These are phyloP conservation scores for Barnettozyma pratensis DNA, from an alignment of 805 yeast species.

Conservation along the genomic window DNA sequence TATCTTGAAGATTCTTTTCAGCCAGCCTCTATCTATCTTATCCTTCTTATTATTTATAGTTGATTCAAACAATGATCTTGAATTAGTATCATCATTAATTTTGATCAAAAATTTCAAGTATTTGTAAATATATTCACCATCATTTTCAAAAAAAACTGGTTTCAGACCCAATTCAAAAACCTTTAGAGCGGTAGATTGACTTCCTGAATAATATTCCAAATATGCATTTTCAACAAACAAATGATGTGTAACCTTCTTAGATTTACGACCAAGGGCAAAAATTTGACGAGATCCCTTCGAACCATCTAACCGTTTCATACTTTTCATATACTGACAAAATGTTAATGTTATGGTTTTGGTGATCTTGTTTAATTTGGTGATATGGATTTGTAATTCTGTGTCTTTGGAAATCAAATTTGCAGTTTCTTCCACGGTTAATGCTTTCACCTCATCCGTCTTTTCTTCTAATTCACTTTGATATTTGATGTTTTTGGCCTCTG, in stretches of 20 bases:
- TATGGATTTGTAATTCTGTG: conserved; percentile 13
- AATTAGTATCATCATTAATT: conserved; percentile 61
- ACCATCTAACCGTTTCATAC: conserved; percentile 63
- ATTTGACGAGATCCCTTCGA: conserved; percentile 67
- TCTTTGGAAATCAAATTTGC: conserved; percentile 10
- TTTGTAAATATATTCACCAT: conserved; percentile 57
- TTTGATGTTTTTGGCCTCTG: background rate
- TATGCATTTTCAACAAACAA: conserved; percentile 78
- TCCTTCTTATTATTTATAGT: conserved; percentile 46
- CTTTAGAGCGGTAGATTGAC: conserved; percentile 54
- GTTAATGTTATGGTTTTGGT: conserved; percentile 52
- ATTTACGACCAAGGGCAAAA: conserved; percentile 63
- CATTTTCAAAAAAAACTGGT: conserved; percentile 36
- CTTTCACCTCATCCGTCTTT: conserved; percentile 10
- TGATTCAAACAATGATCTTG: conserved; percentile 78
- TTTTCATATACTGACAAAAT: conserved; percentile 65
- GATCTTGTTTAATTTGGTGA: conserved; percentile 18
- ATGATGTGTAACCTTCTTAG: conserved; percentile 55
- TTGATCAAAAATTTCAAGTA: conserved; percentile 71
- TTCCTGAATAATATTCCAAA: conserved; percentile 68
- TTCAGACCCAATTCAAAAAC: conserved; percentile 79
- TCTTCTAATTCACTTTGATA: conserved; percentile 7
- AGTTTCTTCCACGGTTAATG: conserved; percentile 17
- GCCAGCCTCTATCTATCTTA: conserved; percentile 26
- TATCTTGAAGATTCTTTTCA: conserved; percentile 46